phyloP scores from a whole-genome alignment of 345 rosid genomes.

The Eucalyptus urophylla region DNA sequence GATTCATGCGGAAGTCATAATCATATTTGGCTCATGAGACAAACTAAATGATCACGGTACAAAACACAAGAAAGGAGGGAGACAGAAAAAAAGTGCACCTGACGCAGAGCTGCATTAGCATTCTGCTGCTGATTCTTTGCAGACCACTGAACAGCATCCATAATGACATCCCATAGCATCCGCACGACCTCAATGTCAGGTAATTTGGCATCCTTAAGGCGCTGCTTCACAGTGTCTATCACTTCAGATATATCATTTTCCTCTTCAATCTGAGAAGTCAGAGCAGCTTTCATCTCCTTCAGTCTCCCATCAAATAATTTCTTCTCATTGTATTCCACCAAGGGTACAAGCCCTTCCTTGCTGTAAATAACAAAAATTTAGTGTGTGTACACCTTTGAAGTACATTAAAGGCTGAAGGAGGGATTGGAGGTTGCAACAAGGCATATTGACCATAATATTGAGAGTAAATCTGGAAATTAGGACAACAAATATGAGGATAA shows the following conservation, averaged over 20 bases:
- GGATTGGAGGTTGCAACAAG: not conserved
- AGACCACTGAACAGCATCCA: constrained; percentile 99
- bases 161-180: constrained; percentile 84
- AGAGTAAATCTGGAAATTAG: not conserved
- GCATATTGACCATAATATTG: not conserved
- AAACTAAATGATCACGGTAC: not conserved
- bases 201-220: constrained; percentile 72
- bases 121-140: constrained; percentile 99
- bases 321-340: constrained; percentile 95
- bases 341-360: constrained; percentile 69
- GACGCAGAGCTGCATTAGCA: constrained; percentile 73
- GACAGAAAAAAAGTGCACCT: constrained; percentile 25
- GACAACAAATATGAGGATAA: not conserved
- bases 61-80: not conserved
- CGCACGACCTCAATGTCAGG: constrained; percentile 76
- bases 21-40: not conserved
- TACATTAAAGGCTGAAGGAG: not conserved
- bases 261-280: constrained; percentile 76
- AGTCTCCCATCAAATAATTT: constrained; percentile 82
- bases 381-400: not conserved
- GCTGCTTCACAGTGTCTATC: constrained; percentile 76
- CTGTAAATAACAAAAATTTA: constrained; percentile 20
- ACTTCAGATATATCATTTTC: constrained; percentile 75
- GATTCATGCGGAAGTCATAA: not conserved
- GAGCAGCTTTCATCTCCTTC: constrained; percentile 79